Evolutionary conservation across 768 basidiomycete species (phyloP), one percentile per base, ranked within the genome.

Genomic region (Mycena polygramma): DNA sequence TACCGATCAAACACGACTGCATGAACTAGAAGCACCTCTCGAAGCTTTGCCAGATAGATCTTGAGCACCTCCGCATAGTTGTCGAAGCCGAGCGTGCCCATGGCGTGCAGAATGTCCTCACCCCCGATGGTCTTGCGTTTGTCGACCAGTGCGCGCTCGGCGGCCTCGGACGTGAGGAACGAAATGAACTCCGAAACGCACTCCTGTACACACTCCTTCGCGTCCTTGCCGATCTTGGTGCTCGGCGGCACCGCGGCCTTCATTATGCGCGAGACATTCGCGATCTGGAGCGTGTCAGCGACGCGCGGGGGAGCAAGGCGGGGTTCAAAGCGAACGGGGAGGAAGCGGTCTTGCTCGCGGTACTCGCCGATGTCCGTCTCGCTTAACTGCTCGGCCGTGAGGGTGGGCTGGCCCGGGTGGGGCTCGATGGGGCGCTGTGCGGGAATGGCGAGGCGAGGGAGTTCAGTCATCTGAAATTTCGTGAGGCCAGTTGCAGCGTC

Each of bases 71-170:
- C 94, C 57, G 92, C 93, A 76, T 98, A 98, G 76, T 97, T 94
- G 74, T 98, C 97, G 75, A 98, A 98, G 26, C 97, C 97, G 24
- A 99, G 87, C 45, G 92, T 88, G 43, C 88, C 83, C 95, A 98
- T 96, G n/a, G 96, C 96, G 74, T 95, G 93, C 66, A 99, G 81
- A 54, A 99, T 97, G 80, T 99, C 97, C 85, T 99, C 97, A 30
- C 97, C 97, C 15, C 95, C 96, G 52, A 98, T 96, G 68, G 97
- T 99, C 85, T 99, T 99, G 71, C 97, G 88, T 82, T 99, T 99
- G 84, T 98, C 97, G 74, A 93, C 85, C 78, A 93, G 89, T 74
- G 96, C 97, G 77, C 95, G 95, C 81, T 98, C 97, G 19, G 95
- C 95, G 7, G 97, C 97, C 80, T 99, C 97, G 52, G 92, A 94